Evolutionary conservation across 345 rosid genomes (phyloP), one percentile per base, ranked within the genome.

Genomic region (Citrus inodora): DNA sequence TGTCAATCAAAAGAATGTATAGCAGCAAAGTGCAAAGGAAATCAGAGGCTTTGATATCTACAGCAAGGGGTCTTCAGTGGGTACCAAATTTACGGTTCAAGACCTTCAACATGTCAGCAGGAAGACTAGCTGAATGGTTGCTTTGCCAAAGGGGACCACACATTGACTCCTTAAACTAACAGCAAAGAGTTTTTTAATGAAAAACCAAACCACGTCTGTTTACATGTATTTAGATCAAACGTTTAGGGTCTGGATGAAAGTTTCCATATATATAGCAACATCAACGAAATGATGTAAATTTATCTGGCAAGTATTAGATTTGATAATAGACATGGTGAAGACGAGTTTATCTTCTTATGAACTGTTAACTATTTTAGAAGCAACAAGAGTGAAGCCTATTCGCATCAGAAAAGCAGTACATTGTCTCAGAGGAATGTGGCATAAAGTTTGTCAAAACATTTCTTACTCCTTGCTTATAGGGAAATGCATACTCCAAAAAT

Each of bases 401-500:
- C 9, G 70, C 70, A 35, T 33, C 42, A 33, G 25, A 66, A 66
- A 66, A 35, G 70, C 21, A 6, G 46, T 35, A 33, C 6, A 67
- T 7, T 9, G 11, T 40, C 53, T 67, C 25, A 67, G 24, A 32
- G 40, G 32, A 77, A 33, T 62, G 32, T 10, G 21, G 59, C 48
- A 77, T 68, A 40, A 53, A 55, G 28, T 42, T 56, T 33, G 22
- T 67, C 53, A 63, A 77, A 42, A 66, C 28, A 37, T 32, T 55
- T 27, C 65, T 65, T 30, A 75, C 58, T 55, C 16, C 65, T 66
- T 30, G 73, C 59, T n/a, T 79, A 78, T 37, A 21, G 75, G 13
- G 68, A 55, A 65, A 55, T 55, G 60, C n/a, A 80, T 55, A 32
- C 25, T 69, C 65, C 40, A 14, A 79, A 79, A 78, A 64, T 37